Base-by-base conservation (phyloP, 2,329 filamentous ascomycete species). In the Colletotrichum sp. region DNA sequence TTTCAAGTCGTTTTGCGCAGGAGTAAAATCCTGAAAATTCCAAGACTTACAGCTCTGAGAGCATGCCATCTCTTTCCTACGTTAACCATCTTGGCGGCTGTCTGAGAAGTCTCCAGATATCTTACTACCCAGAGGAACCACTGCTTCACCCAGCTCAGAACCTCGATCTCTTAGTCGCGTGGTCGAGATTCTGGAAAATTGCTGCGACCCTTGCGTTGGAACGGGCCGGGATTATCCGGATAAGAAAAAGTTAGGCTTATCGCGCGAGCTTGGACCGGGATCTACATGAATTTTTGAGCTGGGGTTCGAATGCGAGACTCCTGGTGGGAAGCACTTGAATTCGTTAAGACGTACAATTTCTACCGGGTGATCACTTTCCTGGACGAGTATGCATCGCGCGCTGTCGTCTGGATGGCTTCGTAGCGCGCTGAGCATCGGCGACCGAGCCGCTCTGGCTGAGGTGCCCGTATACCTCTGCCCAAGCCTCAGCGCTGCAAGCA, bases 1-100 rank as follows among this genome's bases (percentile, higher is more conserved):
- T 18, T 18, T 27, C 2, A 47, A 64, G 43, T 51, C n/a, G 43
- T 12, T 64, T 31, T 33, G n/a, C 31, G n/a, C 16, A 15, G 34
- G 3, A 6, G 18, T 27, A 7, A 27, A n/a, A 34, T 58, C n/a
- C n/a, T 58, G 15, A n/a, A 31, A 33, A 43, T 27, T 13, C 57
- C 3, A 8, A 13, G 73, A 88, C 91, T 83, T 88, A 95, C 94
- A 83, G 90, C 87, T 83, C 91, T 92, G 82, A 97, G 86, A 84
- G 91, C 91, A 82, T 93, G 91, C 90, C 95, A 92, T 79, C 95
- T 93, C 85, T 75, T 71, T 47, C 69, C 72, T 70, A 77, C 73
- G 47, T 75, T 85, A 66, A 88, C 86, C 89, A 90, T 91, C 71
- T 78, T 83, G 78, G 78, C 71, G 55, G 66, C 51, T 71, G 61